A percentile compares a stretch with the other conserved stretches of the same genome.
These are phyloP conservation scores for Pinus tabuliformis DNA, from an alignment of 75 land plant genomes.

Conservation along the genomic window DNA sequence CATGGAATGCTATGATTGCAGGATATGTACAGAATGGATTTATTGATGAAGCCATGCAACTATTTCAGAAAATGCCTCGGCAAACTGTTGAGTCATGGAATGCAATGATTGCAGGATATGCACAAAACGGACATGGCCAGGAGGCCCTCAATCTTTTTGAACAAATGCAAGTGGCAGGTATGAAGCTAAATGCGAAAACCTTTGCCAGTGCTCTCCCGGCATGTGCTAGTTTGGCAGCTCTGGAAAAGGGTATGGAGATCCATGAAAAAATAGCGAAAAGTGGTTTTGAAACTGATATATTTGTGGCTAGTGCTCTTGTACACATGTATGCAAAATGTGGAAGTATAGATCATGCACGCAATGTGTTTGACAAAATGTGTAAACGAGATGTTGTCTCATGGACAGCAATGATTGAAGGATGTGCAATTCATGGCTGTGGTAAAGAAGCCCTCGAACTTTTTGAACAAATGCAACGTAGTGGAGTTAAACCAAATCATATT, in stretches of 20 bases:
- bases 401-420: constrained; percentile 76
- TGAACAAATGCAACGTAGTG: constrained; percentile 40
- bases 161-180: constrained; percentile 13
- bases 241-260: constrained; percentile 49
- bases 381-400: constrained; percentile 64
- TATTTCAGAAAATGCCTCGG: too few species aligned
- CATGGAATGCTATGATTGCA: too few species aligned
- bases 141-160: constrained; percentile 48
- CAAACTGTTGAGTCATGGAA: constrained; percentile 30
- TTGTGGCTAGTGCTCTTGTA: constrained; percentile 41
- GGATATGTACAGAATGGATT: too few species aligned
- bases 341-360: constrained; percentile 45
- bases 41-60: too few species aligned
- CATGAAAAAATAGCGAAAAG: constrained; percentile 36
- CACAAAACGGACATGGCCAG: constrained; percentile 37
- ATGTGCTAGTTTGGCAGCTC: constrained; percentile 59
- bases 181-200: constrained; percentile 48
- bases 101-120: constrained; percentile 58
- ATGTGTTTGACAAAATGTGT: constrained; percentile 50
- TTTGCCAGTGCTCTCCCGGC: constrained; percentile 71
- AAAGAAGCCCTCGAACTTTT: constrained; percentile 58
- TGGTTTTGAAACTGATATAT: constrained; percentile 33
- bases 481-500: constrained; percentile 49
- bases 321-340: constrained; percentile 82
- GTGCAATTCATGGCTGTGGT: constrained; percentile 63